Evolutionary conservation across 257 asterid species (phyloP), one percentile per base, ranked within the genome.

Genomic region (Penstemon newberryi): DNA sequence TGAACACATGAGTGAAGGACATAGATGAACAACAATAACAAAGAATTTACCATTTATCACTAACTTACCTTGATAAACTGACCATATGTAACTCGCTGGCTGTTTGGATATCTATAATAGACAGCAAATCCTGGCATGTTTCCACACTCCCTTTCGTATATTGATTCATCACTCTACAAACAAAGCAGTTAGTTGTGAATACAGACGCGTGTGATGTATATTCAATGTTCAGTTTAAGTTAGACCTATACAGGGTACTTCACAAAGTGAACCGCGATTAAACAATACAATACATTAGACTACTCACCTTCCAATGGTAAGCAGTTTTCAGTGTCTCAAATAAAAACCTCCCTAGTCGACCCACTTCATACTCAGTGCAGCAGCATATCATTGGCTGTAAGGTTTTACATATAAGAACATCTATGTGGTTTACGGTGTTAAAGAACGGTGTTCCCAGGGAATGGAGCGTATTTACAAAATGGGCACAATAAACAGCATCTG

Each of bases 51-150:
- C 56, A 46, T 37, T 69, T 57, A 57, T 60, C 68, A 67, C 60
- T 42, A 73, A 63, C 86, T 72, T 53, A 94, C 99, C 99, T 87
- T 94, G 70, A 94, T 87, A 84, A 94, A 94, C 70, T 94, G 97
- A 70, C 91, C 84, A 72, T 91, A 94, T 25, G 95, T 87, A 49
- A 94, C 99, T 36, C 99, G 99, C 80, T 94, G 95, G 79, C 97
- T 91, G 79, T 94, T 87, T 55, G 99, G 99, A 75, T 87, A 91
- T 82, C 97, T 84, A 71, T 94, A 94, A 76, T 94, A 94, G 64
- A 94, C 94, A 57, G 99, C 99, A 83, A 94, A 94, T 43, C 99
- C 99, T 6, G 99, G 99, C 99, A 89, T 94, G 85, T 89, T 91
- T 72, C 99, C 97, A 47, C 99, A 94, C 82, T 94, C 99, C 25